Conservation (phyloP, 1,139 yeast genomes). For the Yamadazyma conglobata region DNA sequence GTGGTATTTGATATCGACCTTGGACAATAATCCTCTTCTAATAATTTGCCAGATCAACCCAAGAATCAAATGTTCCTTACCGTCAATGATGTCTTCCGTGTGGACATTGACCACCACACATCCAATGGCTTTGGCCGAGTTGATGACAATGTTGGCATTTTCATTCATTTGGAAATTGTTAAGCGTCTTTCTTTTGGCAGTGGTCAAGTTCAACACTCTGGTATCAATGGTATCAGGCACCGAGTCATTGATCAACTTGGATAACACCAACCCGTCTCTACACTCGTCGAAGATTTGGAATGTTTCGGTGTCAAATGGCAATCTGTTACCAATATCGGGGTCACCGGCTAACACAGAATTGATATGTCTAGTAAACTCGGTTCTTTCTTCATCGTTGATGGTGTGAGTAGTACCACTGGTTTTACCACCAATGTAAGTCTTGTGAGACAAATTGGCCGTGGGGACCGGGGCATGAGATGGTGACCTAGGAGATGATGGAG, state of each 20-base stretch:
- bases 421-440: slow-evolving; percentile 75
- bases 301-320: slow-evolving; percentile 91
- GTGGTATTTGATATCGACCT: slow-evolving; percentile 92
- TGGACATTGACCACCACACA: slow-evolving; percentile 97
- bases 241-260: slow-evolving; percentile 92
- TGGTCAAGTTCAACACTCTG: slow-evolving; percentile 88
- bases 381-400: slow-evolving; percentile 90
- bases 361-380: slow-evolving; percentile 94
- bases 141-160: slow-evolving; percentile 95
- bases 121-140: slow-evolving; percentile 98
- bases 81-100: slow-evolving; percentile 95
- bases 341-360: slow-evolving; percentile 93
- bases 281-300: slow-evolving; percentile 97
- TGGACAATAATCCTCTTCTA: slow-evolving; percentile 88
- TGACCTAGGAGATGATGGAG: slow-evolving; percentile 23
- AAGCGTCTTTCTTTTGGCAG: slow-evolving; percentile 66
- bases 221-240: slow-evolving; percentile 98
- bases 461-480: slow-evolving; percentile 34
- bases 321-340: slow-evolving; percentile 72
- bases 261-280: slow-evolving; percentile 88
- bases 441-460: slow-evolving; percentile 54
- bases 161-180: slow-evolving; percentile 95
- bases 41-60: slow-evolving; percentile 99
- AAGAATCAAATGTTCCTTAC: slow-evolving; percentile 90
- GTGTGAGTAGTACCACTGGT: slow-evolving; percentile 95